Evolutionary conservation across 148 eudicot species (phyloP), one percentile per base, ranked within the genome.

Genomic region (Polygonum aviculare): DNA sequence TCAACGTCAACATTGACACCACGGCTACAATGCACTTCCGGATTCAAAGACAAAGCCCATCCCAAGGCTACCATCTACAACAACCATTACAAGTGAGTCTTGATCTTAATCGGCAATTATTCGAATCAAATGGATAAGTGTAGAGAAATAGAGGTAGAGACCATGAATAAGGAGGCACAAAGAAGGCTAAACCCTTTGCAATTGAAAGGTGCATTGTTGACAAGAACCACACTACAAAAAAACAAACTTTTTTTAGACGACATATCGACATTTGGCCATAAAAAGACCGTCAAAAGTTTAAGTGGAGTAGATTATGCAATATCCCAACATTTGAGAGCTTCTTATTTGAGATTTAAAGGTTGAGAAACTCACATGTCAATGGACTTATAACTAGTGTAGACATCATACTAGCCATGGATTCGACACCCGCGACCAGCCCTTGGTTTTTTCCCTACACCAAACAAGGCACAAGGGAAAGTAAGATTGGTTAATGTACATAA

Each of bases 131-230:
- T 2, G 3, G 51, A 11, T 49, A 49, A 15, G 15, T 49, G 16
- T 10, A 49, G 52, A 49, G 52, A 49, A 2, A 49, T 12, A 48
- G 51, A 48, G 51, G 15, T 10, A 49, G 52, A 49, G 52, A 81
- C 98, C 98, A 93, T 85, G 82, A 87, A 84, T 67, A 82, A 31
- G 36, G 94, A 89, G 72, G 96, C 92, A 78, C 86, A 88, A 62
- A 91, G 40, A 51, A 93, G 82, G 79, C 98, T 87, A 76, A 93
- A 93, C 75, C 98, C 98, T 84, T 93, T 93, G 81, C 90, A 89
- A 79, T 91, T 74, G 73, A 93, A 93, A 38, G 97, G 97, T 2
- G 96, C 92, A 55, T 87, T 77, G 39, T 80, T 80, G 98, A 93
- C 60, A 91, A 75, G 77, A 93, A 93, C 93, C 86, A 93, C 47